Evolutionary conservation across 129 eudicot species (phyloP).

Genomic region (Mikania micrantha): DNA sequence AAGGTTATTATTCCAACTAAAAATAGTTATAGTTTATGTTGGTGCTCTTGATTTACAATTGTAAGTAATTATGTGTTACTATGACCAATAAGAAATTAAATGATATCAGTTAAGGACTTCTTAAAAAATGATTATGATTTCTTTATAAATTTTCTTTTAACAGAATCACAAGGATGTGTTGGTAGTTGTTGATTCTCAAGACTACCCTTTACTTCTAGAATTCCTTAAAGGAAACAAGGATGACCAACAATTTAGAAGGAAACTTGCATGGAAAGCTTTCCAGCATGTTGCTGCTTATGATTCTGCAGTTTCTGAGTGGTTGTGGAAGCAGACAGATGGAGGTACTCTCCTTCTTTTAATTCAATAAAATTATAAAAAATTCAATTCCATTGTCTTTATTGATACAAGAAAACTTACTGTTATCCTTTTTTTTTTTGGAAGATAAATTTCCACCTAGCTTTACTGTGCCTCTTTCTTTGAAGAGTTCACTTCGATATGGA

Average conservation of each 20-base stretch:
- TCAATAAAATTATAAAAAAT: not conserved
- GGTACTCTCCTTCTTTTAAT: slow-evolving; percentile 30
- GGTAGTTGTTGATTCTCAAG: slow-evolving; percentile 91
- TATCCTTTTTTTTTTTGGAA: slow-evolving; percentile 18
- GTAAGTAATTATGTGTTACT: not conserved
- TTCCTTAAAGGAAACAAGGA: slow-evolving; percentile 50
- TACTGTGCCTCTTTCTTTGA: slow-evolving; percentile 65
- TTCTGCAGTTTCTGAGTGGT: slow-evolving; percentile 97
- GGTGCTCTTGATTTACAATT: not conserved
- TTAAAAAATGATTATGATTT: not conserved
- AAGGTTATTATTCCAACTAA: slow-evolving; percentile 45
- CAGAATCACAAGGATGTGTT: slow-evolving; percentile 97
- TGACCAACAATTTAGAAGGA: slow-evolving; percentile 67
- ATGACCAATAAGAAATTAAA: not conserved
- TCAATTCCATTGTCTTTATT: not conserved
- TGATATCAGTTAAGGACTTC: not conserved
- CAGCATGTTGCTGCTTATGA: slow-evolving; percentile 91
- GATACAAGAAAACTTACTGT: not conserved
- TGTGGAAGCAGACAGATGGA: slow-evolving; percentile 84
- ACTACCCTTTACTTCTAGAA: slow-evolving; percentile 66
- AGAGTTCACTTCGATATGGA: slow-evolving; percentile 89
- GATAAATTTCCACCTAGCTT: slow-evolving; percentile 78
- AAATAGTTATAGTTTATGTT: not conserved
- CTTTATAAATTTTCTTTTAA: not conserved
- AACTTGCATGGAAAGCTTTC: slow-evolving; percentile 94